These are phyloP conservation scores for Dactylellina cionopaga DNA, from an alignment of 2,329 filamentous ascomycete species.

Conservation along the genomic window DNA sequence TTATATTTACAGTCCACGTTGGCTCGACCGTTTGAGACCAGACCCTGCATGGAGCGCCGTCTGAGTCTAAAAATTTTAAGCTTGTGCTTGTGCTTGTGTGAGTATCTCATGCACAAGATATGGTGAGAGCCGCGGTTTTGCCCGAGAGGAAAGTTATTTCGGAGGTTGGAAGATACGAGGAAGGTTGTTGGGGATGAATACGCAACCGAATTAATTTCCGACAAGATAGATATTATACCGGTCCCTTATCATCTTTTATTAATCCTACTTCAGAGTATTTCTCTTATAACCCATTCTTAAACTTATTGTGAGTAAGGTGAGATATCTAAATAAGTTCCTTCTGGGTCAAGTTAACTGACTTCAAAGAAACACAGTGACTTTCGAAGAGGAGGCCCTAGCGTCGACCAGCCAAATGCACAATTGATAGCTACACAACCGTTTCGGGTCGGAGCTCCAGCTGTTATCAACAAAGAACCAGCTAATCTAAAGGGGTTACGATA, in stretches of 20 bases:
- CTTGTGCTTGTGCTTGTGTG: slow-evolving; percentile 23
- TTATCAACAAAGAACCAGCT: slow-evolving; percentile 19
- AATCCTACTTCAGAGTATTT: neutral
- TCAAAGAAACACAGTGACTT: neutral
- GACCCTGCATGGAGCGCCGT: neutral
- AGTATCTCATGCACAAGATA: slow-evolving; percentile 31
- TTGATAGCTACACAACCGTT: slow-evolving; percentile 20
- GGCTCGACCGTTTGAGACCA: neutral
- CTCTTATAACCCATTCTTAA: neutral
- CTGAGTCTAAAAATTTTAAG: slow-evolving; percentile 10
- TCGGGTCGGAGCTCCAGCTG: slow-evolving; percentile 25
- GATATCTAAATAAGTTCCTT: neutral
- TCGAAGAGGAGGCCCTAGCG: slow-evolving; percentile 5
- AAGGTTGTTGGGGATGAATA: slow-evolving; percentile 6
- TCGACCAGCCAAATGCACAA: slow-evolving; percentile 28
- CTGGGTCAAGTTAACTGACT: neutral
- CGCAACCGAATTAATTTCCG: slow-evolving; percentile 30
- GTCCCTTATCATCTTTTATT: slow-evolving; percentile 8
- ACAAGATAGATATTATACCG: neutral
- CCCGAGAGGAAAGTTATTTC: slow-evolving; percentile 13
- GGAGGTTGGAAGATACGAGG: slow-evolving; percentile 9
- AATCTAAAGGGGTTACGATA: slow-evolving; percentile 4
- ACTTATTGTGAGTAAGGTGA: neutral
- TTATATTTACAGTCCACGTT: neutral
- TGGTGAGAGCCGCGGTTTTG: slow-evolving; percentile 35